Evolutionary conservation across 805 yeast species (phyloP), one percentile per base, ranked within the genome.

Genomic region (Pichia cephalocereana): DNA sequence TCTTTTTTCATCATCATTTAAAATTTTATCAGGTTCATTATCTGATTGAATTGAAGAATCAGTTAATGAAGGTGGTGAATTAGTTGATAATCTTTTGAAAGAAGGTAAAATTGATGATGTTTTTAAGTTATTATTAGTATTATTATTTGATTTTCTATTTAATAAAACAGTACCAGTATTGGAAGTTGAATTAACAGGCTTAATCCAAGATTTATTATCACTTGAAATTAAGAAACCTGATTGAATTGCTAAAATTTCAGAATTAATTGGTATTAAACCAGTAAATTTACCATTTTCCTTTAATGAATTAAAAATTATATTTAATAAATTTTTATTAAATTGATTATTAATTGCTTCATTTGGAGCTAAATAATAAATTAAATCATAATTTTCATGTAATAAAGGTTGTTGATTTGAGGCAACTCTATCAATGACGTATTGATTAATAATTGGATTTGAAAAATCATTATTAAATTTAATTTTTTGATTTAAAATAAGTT

Each of bases 201-300:
- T 81, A 12, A 68, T 55, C 89, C 90, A 85, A 40, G 57, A 58
- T 27, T 71, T 66, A 27, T 68, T 72, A 28, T 61, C 67, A 26
- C 61, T 62, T 15, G 53, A 57, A 7, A 72, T 66, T n/a, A 77
- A 65, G 53, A 85, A 82, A 0, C 90, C 91, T 32, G 74, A 71
- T 70, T 82, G 72, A 46, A 85, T 69, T 27, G 81, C 90, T 56
- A 82, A 83, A 46, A 86, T 61, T 43, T 68, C 69, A 53, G 69
- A 79, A 51, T 71, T 74, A 8, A 55, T 54, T 5, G 82, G 80
- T 48, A 78, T 68, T 51, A 75, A 72, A 9, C 88, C 88, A 39
- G 63, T 61, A 31, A 82, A 64, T 36, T 50, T 63, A 26, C 86
- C 86, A 23, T 66, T 69, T 8, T 58, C 53, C 41, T 61, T 63